A percentile compares a stretch with the other conserved stretches of the same genome.
Conservation (phyloP, 305 asterid genomes). For the Plantago lanceolata region DNA sequence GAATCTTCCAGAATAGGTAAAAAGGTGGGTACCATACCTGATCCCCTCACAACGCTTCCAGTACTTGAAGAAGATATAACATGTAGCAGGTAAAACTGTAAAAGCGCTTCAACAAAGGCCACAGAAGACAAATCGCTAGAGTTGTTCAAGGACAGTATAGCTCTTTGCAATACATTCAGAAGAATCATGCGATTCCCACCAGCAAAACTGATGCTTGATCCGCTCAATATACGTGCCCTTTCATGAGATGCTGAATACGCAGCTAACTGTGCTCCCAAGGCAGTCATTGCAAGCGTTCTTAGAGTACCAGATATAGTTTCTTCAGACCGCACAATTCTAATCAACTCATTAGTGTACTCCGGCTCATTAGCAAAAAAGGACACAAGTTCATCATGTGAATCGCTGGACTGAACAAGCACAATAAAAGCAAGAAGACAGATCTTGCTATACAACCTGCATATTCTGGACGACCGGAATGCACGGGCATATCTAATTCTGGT, state of each 20-base stretch:
- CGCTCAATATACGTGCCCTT: slow-evolving; percentile 82
- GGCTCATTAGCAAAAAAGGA: slow-evolving; percentile 95
- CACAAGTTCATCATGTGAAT: slow-evolving; percentile 90
- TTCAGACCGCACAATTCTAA: slow-evolving; percentile 90
- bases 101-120: slow-evolving; percentile 91
- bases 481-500: slow-evolving; percentile 97
- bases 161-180: slow-evolving; percentile 89
- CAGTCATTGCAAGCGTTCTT: slow-evolving; percentile 87
- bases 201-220: slow-evolving; percentile 89
- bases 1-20: slow-evolving; percentile 87
- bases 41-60: slow-evolving; percentile 91
- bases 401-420: slow-evolving; percentile 94
- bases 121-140: slow-evolving; percentile 76
- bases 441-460: slow-evolving; percentile 89
- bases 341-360: slow-evolving; percentile 82
- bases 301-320: slow-evolving; percentile 70
- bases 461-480: slow-evolving; percentile 77
- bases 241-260: slow-evolving; percentile 96
- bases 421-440: slow-evolving; percentile 88
- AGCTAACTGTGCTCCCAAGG: slow-evolving; percentile 87
- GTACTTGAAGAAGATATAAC: slow-evolving; percentile 95
- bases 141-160: slow-evolving; percentile 63
- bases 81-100: slow-evolving; percentile 84
- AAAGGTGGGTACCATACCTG: slow-evolving; percentile 97
- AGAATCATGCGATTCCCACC: slow-evolving; percentile 95